Percentiles rank a stretch among this genome's conserved stretches.
phyloP scores from a whole-genome alignment of 495 filamentous ascomycete species.

The Aspergillus ostianus region DNA sequence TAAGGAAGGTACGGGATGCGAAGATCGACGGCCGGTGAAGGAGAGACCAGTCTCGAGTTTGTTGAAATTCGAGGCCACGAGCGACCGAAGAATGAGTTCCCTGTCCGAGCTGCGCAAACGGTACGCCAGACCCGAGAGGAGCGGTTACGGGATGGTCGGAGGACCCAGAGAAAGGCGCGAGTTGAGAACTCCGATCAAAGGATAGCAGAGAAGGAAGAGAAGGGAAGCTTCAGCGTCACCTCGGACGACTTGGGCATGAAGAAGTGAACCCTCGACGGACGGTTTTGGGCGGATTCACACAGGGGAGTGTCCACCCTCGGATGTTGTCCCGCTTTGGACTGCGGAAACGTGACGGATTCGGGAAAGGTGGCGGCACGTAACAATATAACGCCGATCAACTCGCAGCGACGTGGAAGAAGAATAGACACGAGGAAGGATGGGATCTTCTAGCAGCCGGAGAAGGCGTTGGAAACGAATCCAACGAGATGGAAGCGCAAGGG shows the following conservation, averaged over 20 bases:
- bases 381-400: constrained; percentile 12
- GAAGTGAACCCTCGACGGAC: constrained; percentile 24
- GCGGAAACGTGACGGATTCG: constrained; percentile 31
- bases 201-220: constrained; percentile 40
- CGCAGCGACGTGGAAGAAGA: not conserved
- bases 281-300: constrained; percentile 37
- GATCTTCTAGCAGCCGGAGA: not conserved
- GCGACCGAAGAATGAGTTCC: constrained; percentile 28
- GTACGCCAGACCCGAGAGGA: constrained; percentile 42
- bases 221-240: constrained; percentile 29
- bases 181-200: constrained; percentile 37
- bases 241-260: constrained; percentile 10
- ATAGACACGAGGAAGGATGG: not conserved
- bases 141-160: constrained; percentile 40
- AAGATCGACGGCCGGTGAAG: constrained; percentile 15
- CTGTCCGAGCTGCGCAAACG: constrained; percentile 42
- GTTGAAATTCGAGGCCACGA: constrained; percentile 17
- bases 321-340: constrained; percentile 44
- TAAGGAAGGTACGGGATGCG: constrained; percentile 6
- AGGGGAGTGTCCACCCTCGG: constrained; percentile 40
- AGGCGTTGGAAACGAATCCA: not conserved
- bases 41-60: constrained; percentile 11
- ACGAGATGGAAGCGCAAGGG: constrained; percentile 1
- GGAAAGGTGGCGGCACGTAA: constrained; percentile 32
- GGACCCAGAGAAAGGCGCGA: constrained; percentile 41